phyloP scores from a whole-genome alignment of 805 yeast species.

The Nakazawaea anatomiae region DNA sequence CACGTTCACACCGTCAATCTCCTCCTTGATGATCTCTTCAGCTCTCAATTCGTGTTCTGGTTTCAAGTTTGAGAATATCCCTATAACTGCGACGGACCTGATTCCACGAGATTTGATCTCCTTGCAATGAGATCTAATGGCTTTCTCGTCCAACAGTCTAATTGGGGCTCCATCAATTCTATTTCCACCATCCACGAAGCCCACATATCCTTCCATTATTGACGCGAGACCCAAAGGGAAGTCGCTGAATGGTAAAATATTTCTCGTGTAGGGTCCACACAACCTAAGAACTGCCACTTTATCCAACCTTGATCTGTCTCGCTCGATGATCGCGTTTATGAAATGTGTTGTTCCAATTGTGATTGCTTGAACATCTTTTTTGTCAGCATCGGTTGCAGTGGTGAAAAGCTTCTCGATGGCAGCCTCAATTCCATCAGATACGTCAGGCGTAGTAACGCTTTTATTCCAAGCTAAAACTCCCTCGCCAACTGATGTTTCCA shows the following conservation, averaged over 20 bases:
- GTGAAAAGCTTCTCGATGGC: slow-evolving; percentile 30
- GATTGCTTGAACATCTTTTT: slow-evolving; percentile 29
- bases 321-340: slow-evolving; percentile 44
- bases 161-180: slow-evolving; percentile 36
- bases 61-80: slow-evolving; percentile 35
- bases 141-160: slow-evolving; percentile 24
- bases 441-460: slow-evolving; percentile 37
- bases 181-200: slow-evolving; percentile 33
- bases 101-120: slow-evolving; percentile 28
- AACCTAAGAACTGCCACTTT: slow-evolving; percentile 41
- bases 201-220: slow-evolving; percentile 30
- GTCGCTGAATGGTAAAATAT: slow-evolving; percentile 35
- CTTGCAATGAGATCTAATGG: slow-evolving; percentile 22
- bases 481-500: slow-evolving; percentile 16
- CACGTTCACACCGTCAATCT: slow-evolving; percentile 23
- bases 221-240: slow-evolving; percentile 33
- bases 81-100: slow-evolving; percentile 32
- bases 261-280: slow-evolving; percentile 36
- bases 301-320: slow-evolving; percentile 34
- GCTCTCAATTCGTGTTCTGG: slow-evolving; percentile 33
- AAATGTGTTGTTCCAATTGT: slow-evolving; percentile 51
- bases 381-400: slow-evolving; percentile 13
- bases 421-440: slow-evolving; percentile 33
- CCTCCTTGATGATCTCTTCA: slow-evolving; percentile 24
- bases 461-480: slow-evolving; percentile 39